A percentile compares a stretch with the other conserved stretches of the same genome.
Evolutionary conservation across 768 basidiomycete genomes (phyloP).

Genomic region (Leccinum disarticulatum): DNA sequence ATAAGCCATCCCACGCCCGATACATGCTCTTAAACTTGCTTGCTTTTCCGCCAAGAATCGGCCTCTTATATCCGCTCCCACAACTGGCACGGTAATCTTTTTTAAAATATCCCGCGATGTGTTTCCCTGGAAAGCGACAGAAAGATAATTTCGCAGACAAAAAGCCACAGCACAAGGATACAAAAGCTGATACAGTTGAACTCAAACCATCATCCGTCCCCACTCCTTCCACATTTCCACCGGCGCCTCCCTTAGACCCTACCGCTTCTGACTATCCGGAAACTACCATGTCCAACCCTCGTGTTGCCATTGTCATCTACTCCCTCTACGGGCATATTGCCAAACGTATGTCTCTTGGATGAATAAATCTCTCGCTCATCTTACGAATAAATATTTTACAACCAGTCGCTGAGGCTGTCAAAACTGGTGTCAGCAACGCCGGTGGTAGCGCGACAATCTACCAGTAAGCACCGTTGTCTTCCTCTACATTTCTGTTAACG

Average conservation of each 20-base stretch:
- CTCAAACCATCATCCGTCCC: conserved; percentile 5
- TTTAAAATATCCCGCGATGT: conserved; percentile 29
- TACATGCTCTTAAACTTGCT: conserved; percentile 3
- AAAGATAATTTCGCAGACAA: conserved; percentile 34
- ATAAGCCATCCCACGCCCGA: conserved; percentile 26
- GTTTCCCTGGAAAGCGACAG: conserved; percentile 40
- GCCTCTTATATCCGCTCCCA: conserved; percentile 11
- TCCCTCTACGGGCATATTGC: conserved; percentile 51
- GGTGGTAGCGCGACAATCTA: conserved; percentile 47
- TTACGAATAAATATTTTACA: neutral
- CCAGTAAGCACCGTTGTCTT: conserved; percentile 37
- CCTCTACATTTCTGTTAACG: neutral
- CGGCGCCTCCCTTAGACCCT: neutral
- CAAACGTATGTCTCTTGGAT: conserved; percentile 35
- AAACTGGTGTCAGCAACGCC: conserved; percentile 41
- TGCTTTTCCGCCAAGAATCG: neutral
- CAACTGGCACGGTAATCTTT: neutral
- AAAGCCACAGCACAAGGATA: conserved; percentile 14
- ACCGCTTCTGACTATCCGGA: neutral
- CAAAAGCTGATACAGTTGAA: conserved; percentile 11
- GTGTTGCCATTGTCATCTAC: conserved; percentile 49
- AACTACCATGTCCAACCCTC: conserved; percentile 28
- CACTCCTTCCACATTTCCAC: neutral
- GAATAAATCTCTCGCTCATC: neutral
- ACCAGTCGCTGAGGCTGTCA: conserved; percentile 36